Base-by-base conservation (phyloP, 768 basidiomycete genomes). In the Amanita pseudoporphyria region DNA sequence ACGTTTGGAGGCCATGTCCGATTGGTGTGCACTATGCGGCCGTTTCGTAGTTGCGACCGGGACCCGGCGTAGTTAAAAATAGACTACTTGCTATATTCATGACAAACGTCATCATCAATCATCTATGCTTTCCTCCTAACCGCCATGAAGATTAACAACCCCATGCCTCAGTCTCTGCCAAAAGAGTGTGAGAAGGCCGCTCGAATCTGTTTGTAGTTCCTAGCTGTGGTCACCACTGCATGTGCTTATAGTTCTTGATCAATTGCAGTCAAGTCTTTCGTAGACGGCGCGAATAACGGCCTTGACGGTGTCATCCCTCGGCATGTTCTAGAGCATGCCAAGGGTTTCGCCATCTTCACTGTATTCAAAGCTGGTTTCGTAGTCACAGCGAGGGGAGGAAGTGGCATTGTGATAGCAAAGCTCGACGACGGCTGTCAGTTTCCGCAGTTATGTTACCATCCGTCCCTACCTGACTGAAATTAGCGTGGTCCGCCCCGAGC, bases 401-500 rank as follows among this genome's bases (percentile, higher is more conserved):
- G 82, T 39, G 93, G 93, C 6, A 67, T 97, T 16, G 93, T 95
- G 31, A 93, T 97, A 45, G 91, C 91, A 19, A 82, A 73, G 56
- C 69, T 92, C 14, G 71, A 79, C 4, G 78, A 94, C 63, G 93
- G 91, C 57, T 71, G 89, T 92, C 60, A 67, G 90, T 70, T 19
- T 24, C 51, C 36, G 41, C 22, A 14, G 39, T 26, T 12, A 42
- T 38, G 42, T 48, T 49, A 49, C 6, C 24, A 47, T 19, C 49
- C 52, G 6, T 22, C 32, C 22, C 21, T 52, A 18, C 51, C 48
- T 19, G 48, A 36, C 50, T 13, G 6, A 6, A 31, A 22, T 49
- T 28, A 92, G 87, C 78, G 32, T 99, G 94, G 94, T 90, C 88
- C 31, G 82, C 93, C 16, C 96, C 96, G 3, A 87, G 85, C 61